phyloP scores from a whole-genome alignment of 2,329 filamentous ascomycete genomes.

The Delphinella strobiligena region DNA sequence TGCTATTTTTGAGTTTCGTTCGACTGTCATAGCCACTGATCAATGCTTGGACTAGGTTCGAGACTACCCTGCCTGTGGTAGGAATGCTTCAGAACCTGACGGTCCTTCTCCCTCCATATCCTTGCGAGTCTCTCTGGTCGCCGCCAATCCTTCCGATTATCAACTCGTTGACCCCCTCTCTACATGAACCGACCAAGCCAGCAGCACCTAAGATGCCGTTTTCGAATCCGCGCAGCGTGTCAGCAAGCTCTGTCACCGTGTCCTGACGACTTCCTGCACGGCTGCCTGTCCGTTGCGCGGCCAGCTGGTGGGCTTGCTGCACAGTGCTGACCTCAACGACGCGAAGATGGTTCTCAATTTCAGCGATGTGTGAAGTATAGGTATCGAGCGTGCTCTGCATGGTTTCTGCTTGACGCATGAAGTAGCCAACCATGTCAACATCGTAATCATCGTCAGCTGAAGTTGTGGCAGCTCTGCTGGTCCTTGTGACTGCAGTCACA shows the following conservation, averaged over 20 bases:
- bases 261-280: conserved; percentile 21
- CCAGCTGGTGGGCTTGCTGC: conserved; percentile 30
- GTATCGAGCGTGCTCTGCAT: conserved; percentile 26
- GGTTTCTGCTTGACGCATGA: conserved; percentile 27
- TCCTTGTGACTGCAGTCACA: conserved; percentile 7
- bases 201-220: conserved; percentile 37
- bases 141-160: conserved; percentile 15
- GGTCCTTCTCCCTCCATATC: conserved; percentile 4
- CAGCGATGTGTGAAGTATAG: conserved; percentile 31
- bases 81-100: conserved; percentile 4
- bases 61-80: no score
- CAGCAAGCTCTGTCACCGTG: conserved; percentile 32
- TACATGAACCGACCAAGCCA: conserved; percentile 32
- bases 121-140: neutral
- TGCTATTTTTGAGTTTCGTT: no score
- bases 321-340: conserved; percentile 34
- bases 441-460: conserved; percentile 23
- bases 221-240: conserved; percentile 36
- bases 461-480: conserved; percentile 7
- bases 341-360: conserved; percentile 37
- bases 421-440: conserved; percentile 35
- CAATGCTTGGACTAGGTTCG: no score
- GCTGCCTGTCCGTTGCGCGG: conserved; percentile 14
- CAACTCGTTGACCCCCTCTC: conserved; percentile 35
- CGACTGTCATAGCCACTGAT: no score